Evolutionary conservation across 1,139 yeast genomes (phyloP), one percentile per base, ranked within the genome.

Genomic region (Sugiyamaella grinbergsii): DNA sequence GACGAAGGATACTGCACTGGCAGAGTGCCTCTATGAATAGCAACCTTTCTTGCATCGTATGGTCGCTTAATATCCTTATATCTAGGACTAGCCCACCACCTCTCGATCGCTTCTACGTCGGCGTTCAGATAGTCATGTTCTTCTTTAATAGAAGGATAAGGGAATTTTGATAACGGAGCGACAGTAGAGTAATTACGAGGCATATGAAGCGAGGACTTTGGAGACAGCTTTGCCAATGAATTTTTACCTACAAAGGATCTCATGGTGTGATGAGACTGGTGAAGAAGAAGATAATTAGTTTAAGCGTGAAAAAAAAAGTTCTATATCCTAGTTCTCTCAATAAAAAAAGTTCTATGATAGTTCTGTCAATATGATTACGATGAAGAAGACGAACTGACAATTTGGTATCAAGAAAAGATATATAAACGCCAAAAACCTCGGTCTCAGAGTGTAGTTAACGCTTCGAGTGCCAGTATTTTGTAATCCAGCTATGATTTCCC

Each of bases 1-100:
- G 83, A 79, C 0, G 85, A 80, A 1, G 81, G 76, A 52, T 77
- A 78, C 10, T 66, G 65, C 11, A 69, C 60, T 2, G 76, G 73
- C 13, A 80, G 58, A 1, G 80, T 70, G 10, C 83, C 83, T 44
- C 84, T 68, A 59, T 77, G 75, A 32, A 71, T 66, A 10, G 82
- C 82, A 15, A 82, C 81, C 54, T 77, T 75, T 36, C 69, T 69
- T 2, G 85, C 80, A 4, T 72, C 64, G 60, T 82, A 81, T 2
- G 82, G 78, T 51, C 87, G 72, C 46, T 66, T 67, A 49, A 81
- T 70, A 34, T 76, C 75, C 49, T 70, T 64, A 62, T 76, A 81
- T 42, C 85, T 71, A 4, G 76, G 76, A 7, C 73, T 59, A 1
- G 68, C 61, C 79, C 83, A 80, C 83, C 84, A 81, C 34, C 68